Base-by-base conservation (phyloP, 1,139 yeast genomes). In the Protomyces macrosporus region DNA sequence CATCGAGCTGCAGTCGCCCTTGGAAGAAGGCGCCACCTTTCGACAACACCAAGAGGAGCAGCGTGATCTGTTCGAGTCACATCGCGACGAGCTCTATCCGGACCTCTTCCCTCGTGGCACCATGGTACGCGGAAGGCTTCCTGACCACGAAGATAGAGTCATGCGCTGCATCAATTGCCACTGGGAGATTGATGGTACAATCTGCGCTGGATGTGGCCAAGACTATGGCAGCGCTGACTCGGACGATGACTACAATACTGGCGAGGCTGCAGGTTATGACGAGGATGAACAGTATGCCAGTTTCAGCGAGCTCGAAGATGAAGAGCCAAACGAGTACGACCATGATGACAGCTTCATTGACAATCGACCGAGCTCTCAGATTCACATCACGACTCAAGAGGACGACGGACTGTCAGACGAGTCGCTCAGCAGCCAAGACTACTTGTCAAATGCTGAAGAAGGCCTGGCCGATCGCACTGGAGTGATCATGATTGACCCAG, bases 151-250 rank as follows among this genome's bases (percentile, higher is more conserved):
- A 45, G 65, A 63, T 23, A 57, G 42, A 32, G 64, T 63, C 36
- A 53, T 59, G 55, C 51, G 65, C 6, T 63, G 65, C n/a, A 45
- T 40, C 9, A 53, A 45, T 7, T 63, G 65, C 34, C 56, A 54
- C 30, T 63, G 65, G 65, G 65, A 63, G 48, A 50, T 63, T 6
- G 53, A 63, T 12, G 55, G 53, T 7, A 14, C 55, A 3, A 16
- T 50, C 36, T 50, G 37, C 30, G 53, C 53, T 50, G 37, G 37
- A 5, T 50, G 53, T 34, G 37, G 36, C 53, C 35, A 14, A 32
- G 37, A 50, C 23, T 34, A 34, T 6, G 53, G 53, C 9, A 34
- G 53, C 14, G 37, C 10, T 30, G 53, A 23, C 2, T 33, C 37
- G 23, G 54, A n/a, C 39, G 54, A 51, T 32, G 39, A 51, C 39